Conservation (phyloP, 2,329 filamentous ascomycete species). For the Trichoderma sp. region DNA sequence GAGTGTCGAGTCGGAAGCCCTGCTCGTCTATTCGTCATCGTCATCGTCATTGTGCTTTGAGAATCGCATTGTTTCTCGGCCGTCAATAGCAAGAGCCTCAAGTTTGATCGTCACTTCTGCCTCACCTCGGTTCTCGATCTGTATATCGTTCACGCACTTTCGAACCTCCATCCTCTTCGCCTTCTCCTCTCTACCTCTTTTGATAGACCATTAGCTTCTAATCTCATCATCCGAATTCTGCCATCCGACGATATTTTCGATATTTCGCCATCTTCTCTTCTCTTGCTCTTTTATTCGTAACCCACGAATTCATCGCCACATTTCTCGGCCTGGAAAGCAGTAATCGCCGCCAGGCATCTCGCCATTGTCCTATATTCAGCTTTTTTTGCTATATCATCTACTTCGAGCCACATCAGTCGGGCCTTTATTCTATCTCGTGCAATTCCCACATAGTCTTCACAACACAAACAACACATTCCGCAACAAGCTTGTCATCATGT, state of each 20-base stretch:
- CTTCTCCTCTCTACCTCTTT: neutral
- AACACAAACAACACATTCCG: neutral
- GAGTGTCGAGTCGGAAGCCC: neutral
- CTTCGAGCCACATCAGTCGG: neutral
- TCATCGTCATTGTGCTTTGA: neutral
- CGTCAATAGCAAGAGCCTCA: neutral
- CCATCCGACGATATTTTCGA: neutral
- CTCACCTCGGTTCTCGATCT: neutral
- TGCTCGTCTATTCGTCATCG: neutral
- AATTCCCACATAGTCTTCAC: neutral
- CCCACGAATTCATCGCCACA: neutral
- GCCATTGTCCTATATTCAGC: neutral
- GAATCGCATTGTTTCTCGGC: neutral
- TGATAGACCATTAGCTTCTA: neutral
- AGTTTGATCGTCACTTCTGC: neutral
- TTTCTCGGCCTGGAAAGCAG: neutral
- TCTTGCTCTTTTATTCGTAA: neutral
- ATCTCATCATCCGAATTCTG: neutral
- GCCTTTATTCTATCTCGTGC: neutral
- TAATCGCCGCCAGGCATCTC: conserved; percentile 9
- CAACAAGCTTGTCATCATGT: conserved; percentile 43
- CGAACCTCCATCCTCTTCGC: neutral
- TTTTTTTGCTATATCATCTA: neutral
- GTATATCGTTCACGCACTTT: neutral
- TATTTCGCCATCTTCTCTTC: neutral